A percentile compares a stretch with the other conserved stretches of the same genome.
Evolutionary conservation across 176 grass and related monocot genomes (phyloP).

Genomic region (Luzula sylvatica): DNA sequence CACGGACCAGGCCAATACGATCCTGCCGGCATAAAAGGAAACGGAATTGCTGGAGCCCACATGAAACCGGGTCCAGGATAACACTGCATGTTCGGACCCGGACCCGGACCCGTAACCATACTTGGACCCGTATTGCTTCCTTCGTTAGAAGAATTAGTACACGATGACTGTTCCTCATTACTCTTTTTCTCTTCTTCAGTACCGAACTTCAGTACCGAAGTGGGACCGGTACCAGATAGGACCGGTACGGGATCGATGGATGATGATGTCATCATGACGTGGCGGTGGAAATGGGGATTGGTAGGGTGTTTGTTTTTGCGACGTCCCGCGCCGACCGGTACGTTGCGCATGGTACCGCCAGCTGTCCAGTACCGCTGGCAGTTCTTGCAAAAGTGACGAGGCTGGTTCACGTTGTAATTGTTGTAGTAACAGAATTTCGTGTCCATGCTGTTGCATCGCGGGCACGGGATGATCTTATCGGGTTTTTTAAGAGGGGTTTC

Average conservation of each 20-base stretch:
- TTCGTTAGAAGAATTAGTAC: slow-evolving; percentile 27
- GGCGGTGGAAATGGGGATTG: slow-evolving; percentile 28
- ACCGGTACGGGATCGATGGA: slow-evolving; percentile 23
- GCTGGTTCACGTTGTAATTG: slow-evolving; percentile 84
- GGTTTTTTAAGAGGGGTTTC: slow-evolving; percentile 57
- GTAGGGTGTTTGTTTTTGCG: slow-evolving; percentile 48
- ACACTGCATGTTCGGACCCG: slow-evolving; percentile 23
- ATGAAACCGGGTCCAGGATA: slow-evolving; percentile 37
- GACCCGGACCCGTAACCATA: slow-evolving; percentile 18
- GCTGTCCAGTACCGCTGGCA: slow-evolving; percentile 88
- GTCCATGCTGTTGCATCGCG: slow-evolving; percentile 85
- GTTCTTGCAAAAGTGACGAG: slow-evolving; percentile 74
- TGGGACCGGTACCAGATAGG: slow-evolving; percentile 22
- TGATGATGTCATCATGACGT: slow-evolving; percentile 28
- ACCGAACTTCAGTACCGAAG: slow-evolving; percentile 27
- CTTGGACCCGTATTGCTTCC: slow-evolving; percentile 29
- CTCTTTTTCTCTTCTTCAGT: slow-evolving; percentile 29
- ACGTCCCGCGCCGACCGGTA: slow-evolving; percentile 66
- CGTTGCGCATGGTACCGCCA: slow-evolving; percentile 77
- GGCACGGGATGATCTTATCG: slow-evolving; percentile 54
- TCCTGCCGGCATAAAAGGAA: slow-evolving; percentile 34
- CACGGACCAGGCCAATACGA: slow-evolving; percentile 32
- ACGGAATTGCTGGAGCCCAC: slow-evolving; percentile 35
- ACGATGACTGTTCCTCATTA: slow-evolving; percentile 31
- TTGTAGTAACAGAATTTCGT: slow-evolving; percentile 98